Evolutionary conservation across 305 asterid species (phyloP).

Genomic region (Rubia peregrina): DNA sequence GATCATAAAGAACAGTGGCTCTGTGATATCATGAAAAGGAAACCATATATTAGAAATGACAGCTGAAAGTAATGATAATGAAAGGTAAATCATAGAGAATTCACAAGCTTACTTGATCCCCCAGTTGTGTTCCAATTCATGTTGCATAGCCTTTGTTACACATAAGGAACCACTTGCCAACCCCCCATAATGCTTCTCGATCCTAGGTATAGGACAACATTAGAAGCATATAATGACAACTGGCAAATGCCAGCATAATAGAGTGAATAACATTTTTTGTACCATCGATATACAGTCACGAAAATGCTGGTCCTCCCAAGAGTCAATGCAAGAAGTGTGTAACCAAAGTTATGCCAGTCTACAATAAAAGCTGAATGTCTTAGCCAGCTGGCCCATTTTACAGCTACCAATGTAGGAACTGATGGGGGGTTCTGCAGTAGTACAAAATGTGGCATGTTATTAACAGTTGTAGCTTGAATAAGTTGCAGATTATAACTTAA

Average conservation of each 20-base stretch:
- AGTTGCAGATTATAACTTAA: neutral
- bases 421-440: constrained; percentile 90
- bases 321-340: constrained; percentile 81
- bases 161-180: constrained; percentile 91
- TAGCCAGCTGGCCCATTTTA: constrained; percentile 85
- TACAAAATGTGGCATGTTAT: constrained; percentile 14
- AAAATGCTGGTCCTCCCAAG: constrained; percentile 76
- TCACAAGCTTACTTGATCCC: constrained; percentile 58
- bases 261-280: constrained; percentile 18
- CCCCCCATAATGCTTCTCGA: constrained; percentile 78
- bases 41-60: neutral
- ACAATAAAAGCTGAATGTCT: constrained; percentile 61
- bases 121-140: constrained; percentile 88
- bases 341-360: constrained; percentile 98
- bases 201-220: constrained; percentile 46
- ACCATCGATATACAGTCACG: constrained; percentile 75
- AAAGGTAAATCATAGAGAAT: constrained; percentile 5
- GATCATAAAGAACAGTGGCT: constrained; percentile 90
- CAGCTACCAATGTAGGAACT: constrained; percentile 92
- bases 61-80: constrained; percentile 9
- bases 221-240: constrained; percentile 17
- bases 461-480: constrained; percentile 1
- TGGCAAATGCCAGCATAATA: constrained; percentile 11
- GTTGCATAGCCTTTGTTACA: constrained; percentile 96
- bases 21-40: constrained; percentile 31